Base-by-base conservation (phyloP, 2,329 filamentous ascomycete species). In the Trichophyton rubrum region DNA sequence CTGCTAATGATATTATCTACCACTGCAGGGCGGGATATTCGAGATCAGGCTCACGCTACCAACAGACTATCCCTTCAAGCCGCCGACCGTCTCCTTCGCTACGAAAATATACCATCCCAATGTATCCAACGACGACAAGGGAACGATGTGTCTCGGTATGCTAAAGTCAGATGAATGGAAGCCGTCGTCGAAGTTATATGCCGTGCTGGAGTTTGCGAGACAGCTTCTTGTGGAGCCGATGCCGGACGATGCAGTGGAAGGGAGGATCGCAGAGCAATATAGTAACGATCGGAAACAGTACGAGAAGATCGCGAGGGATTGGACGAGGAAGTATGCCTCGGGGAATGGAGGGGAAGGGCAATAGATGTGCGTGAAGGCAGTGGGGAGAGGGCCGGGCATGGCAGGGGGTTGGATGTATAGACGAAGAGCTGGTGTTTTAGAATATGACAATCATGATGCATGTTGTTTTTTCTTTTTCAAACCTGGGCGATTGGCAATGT, bases 81-180 rank as follows among this genome's bases (percentile, higher is more conserved):
- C 93, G 58, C 93, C 93, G 53, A 96, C 96, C 80, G 96, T 99
- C 71, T 89, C 93, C 61, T 99, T 99, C 77, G 81, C 97, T 59
- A 99, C 95, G 68, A 96, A 96, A 78, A 97, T 99, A 79, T 96
- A 95, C 82, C 91, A 96, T 78, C 90, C 91, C 51, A 96, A 96
- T 76, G 83, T 96, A 62, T 90, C 87, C 70, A 93, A 95, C 80
- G 90, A 95, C 74, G 82, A 83, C 70, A 83, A 85, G 66, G 91
- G 91, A 64, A 86, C 82, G 75, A 89, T 96, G 83, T 96, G 91
- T 75, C 80, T 96, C 51, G 85, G 84, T 62, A 82, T 91, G 74
- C 83, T 96, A 67, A 89, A 91, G 71, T 74, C 86, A 33, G 90
- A 95, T 68, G 86, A 89, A 75, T 96, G 91, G 91, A 96, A 96